These are phyloP conservation scores for Umbelopsis sp. DNA, from an alignment of 192 early-diverging fungal genomes.

Conservation along the genomic window DNA sequence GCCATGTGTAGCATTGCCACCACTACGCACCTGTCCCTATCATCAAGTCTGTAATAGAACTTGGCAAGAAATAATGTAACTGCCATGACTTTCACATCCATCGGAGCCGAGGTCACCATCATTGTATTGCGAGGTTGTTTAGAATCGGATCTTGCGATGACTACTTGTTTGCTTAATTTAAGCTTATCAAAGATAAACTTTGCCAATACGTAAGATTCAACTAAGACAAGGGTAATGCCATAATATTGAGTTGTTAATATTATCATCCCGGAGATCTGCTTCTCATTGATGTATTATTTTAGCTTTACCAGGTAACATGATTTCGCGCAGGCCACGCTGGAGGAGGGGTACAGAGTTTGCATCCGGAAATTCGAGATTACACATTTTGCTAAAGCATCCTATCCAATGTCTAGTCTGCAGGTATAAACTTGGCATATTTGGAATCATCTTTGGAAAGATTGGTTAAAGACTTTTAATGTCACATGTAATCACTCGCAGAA, in stretches of 20 bases:
- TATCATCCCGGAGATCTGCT: too few species aligned
- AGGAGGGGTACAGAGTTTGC: constrained; percentile 24
- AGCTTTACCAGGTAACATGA: constrained; percentile 33
- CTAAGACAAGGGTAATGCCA: neutral
- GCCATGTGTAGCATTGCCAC: neutral
- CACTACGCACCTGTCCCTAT: neutral
- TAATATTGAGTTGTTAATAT: too few species aligned
- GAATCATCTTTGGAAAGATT: neutral
- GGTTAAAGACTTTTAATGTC: neutral
- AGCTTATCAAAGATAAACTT: neutral
- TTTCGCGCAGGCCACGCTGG: constrained; percentile 24
- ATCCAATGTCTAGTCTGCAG: neutral
- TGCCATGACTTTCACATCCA: constrained; percentile 4
- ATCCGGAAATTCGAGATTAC: constrained; percentile 11
- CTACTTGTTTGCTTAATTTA: neutral
- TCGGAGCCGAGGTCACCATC: neutral
- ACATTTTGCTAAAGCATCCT: neutral
- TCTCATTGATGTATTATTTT: too few species aligned
- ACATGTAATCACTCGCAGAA: neutral
- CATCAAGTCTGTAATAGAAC: neutral
- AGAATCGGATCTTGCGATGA: neutral
- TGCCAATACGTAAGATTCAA: neutral
- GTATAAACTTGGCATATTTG: neutral
- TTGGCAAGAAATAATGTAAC: neutral
- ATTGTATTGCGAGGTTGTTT: too few species aligned